Evolutionary conservation across 78 protist genomes (phyloP).

Genomic region (Dictyostelium purpureum): DNA sequence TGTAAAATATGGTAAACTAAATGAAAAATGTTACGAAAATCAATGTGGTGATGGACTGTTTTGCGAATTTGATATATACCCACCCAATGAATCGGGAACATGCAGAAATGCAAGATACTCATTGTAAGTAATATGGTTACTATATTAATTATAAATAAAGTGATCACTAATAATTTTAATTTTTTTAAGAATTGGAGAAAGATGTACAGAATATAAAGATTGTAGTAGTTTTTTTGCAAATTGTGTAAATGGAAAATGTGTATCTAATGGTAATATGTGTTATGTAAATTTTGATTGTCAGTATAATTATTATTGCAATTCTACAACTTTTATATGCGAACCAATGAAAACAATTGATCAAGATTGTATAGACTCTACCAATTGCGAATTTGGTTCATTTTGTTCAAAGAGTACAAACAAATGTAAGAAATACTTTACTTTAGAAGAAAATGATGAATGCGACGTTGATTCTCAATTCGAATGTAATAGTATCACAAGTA

Average conservation of each 20-base stretch:
- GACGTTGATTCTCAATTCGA: background rate
- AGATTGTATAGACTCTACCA: background rate
- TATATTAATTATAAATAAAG: background rate
- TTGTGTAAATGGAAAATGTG: background rate
- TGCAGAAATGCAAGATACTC: background rate
- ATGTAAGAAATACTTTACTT: background rate
- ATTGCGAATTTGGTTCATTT: background rate
- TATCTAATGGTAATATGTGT: background rate
- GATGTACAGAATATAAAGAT: background rate
- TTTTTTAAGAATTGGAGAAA: background rate
- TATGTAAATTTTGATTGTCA: background rate
- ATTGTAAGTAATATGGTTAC: background rate
- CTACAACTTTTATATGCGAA: background rate
- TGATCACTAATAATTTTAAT: too few relatives aligned
- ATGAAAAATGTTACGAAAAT: background rate
- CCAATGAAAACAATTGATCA: background rate
- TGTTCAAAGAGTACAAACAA: background rate
- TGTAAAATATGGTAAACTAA: background rate
- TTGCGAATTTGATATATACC: background rate
- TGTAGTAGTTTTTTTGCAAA: slow-evolving; percentile 2
- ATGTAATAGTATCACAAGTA: background rate
- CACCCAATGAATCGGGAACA: background rate
- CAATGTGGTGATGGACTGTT: background rate
- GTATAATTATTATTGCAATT: background rate
- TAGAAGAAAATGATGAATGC: background rate